Base-by-base conservation (phyloP, 129 eudicot genomes). In the Flaveria brownii region DNA sequence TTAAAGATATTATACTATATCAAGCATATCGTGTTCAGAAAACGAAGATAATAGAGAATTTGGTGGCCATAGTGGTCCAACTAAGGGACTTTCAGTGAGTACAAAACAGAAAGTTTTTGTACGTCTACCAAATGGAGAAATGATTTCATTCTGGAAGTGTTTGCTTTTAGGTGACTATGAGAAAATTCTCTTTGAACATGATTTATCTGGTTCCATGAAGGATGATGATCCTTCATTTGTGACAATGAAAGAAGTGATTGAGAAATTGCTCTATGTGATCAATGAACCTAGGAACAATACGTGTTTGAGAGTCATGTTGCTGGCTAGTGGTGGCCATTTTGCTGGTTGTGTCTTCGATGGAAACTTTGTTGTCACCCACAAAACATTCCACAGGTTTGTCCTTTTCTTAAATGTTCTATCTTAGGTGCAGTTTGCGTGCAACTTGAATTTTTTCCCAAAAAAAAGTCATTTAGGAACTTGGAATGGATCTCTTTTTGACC, bases 311-410 rank as follows among this genome's bases (percentile, higher is more conserved):
- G 61, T 89, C 68, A 82, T 89, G 33, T 88, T 92, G 84, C 93
- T 92, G 42, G 90, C 83, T 18, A 84, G 84, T 73, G 97, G 96
- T 80, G 97, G 97, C 41, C 97, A 89, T 77, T 92, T 92, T 87
- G 91, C 93, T 78, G 97, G 93, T 25, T 89, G 97, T 79, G 96
- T 92, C 25, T 92, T 92, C 81, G 97, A 92, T 82, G 97, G 97
- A 47, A 86, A 80, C 80, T 54, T 79, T 4, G 85, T 86, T 79
- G 87, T 92, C 75, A 88, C 96, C 70, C 96, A 92, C 75, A 92
- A 92, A 78, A 89, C 97, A 28, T 84, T 89, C 86, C 91, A 92
- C 90, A 87, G 93, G 97, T 92, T 71, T 5, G 73, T 81, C 54
- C 55, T 70, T 72, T 49, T 10, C 55, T 25, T 36, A 64, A 14